A percentile compares a stretch with the other conserved stretches of the same genome.
These are phyloP conservation scores for Zelonia costaricensis DNA, from an alignment of 208 protist species.

Conservation along the genomic window DNA sequence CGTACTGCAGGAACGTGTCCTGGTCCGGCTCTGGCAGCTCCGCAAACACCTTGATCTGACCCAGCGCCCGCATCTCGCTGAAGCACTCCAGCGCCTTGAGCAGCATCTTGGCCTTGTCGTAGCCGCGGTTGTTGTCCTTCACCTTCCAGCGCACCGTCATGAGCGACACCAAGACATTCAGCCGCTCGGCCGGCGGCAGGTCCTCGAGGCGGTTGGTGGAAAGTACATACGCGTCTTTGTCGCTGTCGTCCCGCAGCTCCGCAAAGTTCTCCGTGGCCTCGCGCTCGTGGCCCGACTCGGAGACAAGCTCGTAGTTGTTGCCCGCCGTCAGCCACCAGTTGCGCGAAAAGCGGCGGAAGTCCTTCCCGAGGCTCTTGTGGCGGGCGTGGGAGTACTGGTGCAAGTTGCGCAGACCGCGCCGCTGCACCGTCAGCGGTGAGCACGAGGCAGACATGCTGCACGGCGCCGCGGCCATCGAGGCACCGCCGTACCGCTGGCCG, in stretches of 20 bases:
- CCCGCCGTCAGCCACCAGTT: constrained; percentile 82
- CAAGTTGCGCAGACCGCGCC: constrained; percentile 74
- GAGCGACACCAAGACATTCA: constrained; percentile 67
- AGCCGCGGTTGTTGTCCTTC: constrained; percentile 80
- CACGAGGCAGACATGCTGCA: background rate
- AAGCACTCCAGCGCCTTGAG: constrained; percentile 89
- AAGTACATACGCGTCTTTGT: constrained; percentile 68
- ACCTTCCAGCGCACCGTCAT: constrained; percentile 83
- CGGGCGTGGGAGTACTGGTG: constrained; percentile 87
- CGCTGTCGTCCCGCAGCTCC: constrained; percentile 70
- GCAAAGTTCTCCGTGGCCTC: constrained; percentile 88
- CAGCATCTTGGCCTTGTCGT: constrained; percentile 85
- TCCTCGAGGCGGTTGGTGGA: constrained; percentile 78
- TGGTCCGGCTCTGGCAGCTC: constrained; percentile 76
- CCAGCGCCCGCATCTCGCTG: constrained; percentile 75
- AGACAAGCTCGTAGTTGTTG: constrained; percentile 89
- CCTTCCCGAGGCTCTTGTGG: constrained; percentile 89
- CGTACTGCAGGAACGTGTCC: constrained; percentile 89
- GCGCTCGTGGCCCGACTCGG: constrained; percentile 80
- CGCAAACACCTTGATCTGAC: constrained; percentile 63
- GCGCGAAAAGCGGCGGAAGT: constrained; percentile 68
- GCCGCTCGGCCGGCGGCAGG: constrained; percentile 66
- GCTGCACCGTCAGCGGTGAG: constrained; percentile 41
- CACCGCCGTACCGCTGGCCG: background rate
- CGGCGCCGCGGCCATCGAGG: background rate